Evolutionary conservation across 768 basidiomycete genomes (phyloP).

Genomic region (Mycena olivaceomarginata): DNA sequence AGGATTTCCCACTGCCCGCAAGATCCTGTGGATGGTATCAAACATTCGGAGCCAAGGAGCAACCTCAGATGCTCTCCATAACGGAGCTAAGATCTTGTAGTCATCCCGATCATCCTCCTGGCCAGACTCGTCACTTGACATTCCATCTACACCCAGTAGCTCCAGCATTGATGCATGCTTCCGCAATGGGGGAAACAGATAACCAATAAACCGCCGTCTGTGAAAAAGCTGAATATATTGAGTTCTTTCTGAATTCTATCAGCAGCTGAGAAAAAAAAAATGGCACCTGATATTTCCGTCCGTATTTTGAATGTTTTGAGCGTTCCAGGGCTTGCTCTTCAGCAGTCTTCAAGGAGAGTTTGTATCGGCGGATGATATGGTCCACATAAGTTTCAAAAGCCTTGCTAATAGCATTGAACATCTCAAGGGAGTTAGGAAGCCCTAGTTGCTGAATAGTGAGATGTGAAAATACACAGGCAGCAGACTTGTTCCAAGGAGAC

Average conservation of each 20-base stretch:
- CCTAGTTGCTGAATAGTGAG: slow-evolving; percentile 6
- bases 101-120: not conserved
- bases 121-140: slow-evolving; percentile 51
- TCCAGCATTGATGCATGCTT: slow-evolving; percentile 43
- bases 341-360: not conserved
- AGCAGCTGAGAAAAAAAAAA: not conserved
- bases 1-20: slow-evolving; percentile 9
- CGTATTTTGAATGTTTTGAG: not conserved
- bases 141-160: slow-evolving; percentile 46
- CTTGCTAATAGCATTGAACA: not conserved
- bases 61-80: slow-evolving; percentile 42
- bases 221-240: slow-evolving; percentile 24
- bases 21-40: slow-evolving; percentile 42
- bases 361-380: slow-evolving; percentile 8
- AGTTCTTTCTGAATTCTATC: not conserved
- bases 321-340: not conserved
- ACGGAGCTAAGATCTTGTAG: slow-evolving; percentile 34
- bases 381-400: slow-evolving; percentile 18
- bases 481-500: slow-evolving; percentile 33
- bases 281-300: slow-evolving; percentile 24
- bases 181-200: slow-evolving; percentile 29
- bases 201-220: slow-evolving; percentile 19
- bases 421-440: not conserved
- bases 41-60: slow-evolving; percentile 44
- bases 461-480: slow-evolving; percentile 18